phyloP scores from a whole-genome alignment of 2,329 filamentous ascomycete species.

The Aschersonia sp. region DNA sequence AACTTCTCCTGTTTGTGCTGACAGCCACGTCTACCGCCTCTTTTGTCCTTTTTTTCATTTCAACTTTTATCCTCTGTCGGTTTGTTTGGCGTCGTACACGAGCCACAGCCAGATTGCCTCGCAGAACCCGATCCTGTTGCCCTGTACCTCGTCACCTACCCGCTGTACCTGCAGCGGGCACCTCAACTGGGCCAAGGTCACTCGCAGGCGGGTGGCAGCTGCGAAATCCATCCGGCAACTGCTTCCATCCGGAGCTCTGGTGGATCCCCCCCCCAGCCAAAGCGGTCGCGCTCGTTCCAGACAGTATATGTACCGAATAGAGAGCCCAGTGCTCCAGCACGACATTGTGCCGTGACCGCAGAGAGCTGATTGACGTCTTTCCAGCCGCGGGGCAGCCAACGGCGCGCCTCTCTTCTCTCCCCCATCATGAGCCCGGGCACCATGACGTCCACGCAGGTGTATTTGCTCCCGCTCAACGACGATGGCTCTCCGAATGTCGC shows the following conservation, averaged over 20 bases:
- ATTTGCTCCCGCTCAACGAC: slow-evolving; percentile 82
- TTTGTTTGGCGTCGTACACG: too few species aligned
- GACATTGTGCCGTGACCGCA: background rate
- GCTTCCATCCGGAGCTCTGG: background rate
- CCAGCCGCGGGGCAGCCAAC: background rate
- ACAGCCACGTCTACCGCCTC: background rate
- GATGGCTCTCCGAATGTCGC: slow-evolving; percentile 81
- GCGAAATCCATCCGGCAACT: background rate
- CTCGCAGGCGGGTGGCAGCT: background rate
- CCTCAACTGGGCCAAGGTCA: background rate
- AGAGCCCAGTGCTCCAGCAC: too few species aligned
- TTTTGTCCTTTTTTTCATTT: background rate
- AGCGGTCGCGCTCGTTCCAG: background rate
- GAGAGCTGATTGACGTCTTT: background rate
- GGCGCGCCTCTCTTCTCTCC: slow-evolving; percentile 6
- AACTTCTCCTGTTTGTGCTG: background rate
- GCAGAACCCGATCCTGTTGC: background rate
- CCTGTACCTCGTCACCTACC: background rate
- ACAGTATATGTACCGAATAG: background rate
- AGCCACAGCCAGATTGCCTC: background rate
- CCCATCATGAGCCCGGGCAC: slow-evolving; percentile 42
- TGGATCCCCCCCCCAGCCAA: background rate
- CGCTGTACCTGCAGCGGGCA: background rate
- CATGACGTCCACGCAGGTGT: slow-evolving; percentile 58
- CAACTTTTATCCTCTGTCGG: too few species aligned